Evolutionary conservation across 129 eudicot genomes (phyloP).

Genomic region (Flaveria sonorensis): DNA sequence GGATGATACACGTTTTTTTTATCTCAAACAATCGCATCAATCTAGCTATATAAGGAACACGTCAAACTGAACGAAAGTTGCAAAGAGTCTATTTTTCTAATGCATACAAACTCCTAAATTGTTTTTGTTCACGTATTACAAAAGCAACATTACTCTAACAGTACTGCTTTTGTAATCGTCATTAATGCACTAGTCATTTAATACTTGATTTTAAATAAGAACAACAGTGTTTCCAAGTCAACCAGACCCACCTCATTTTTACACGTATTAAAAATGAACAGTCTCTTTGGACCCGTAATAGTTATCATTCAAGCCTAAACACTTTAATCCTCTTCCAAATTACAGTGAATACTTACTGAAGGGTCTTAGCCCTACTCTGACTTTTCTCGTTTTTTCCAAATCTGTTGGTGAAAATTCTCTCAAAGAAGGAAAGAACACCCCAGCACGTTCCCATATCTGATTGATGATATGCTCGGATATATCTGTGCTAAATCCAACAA

Average conservation of each 20-base stretch:
- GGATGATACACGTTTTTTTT: background rate
- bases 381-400: constrained; percentile 49
- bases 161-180: background rate
- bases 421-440: constrained; percentile 74
- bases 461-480: constrained; percentile 58
- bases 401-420: constrained; percentile 51
- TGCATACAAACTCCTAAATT: background rate
- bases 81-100: background rate
- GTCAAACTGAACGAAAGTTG: background rate
- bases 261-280: background rate
- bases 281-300: background rate
- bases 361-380: constrained; percentile 94
- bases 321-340: constrained; percentile 3
- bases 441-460: constrained; percentile 82
- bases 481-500: constrained; percentile 84
- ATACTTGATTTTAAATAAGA: too few species aligned
- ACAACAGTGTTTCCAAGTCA: too few species aligned
- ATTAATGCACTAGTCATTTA: background rate
- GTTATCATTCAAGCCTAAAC: background rate
- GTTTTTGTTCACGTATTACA: background rate
- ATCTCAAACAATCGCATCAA: background rate
- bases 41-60: background rate
- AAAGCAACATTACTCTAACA: background rate
- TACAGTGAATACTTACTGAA: constrained; percentile 66
- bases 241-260: background rate